A percentile compares a stretch with the other conserved stretches of the same genome.
These are phyloP conservation scores for Boletellus emodensis DNA, from an alignment of 768 basidiomycete species.

Conservation along the genomic window DNA sequence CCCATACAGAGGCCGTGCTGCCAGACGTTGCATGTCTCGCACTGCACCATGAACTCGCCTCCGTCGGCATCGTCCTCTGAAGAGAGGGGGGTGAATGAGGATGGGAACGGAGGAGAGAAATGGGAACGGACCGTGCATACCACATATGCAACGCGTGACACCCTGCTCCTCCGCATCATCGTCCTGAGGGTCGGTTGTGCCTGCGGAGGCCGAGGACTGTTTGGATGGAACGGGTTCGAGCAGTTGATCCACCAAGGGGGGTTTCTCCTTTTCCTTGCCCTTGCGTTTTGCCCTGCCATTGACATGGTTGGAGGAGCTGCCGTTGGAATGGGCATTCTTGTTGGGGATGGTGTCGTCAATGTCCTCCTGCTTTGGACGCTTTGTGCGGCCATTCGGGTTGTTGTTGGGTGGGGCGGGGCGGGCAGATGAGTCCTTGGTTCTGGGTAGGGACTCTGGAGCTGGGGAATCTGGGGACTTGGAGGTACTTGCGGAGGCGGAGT, in stretches of 20 bases:
- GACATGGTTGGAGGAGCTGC: slow-evolving; percentile 26
- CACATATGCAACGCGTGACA: slow-evolving; percentile 83
- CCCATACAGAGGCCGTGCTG: slow-evolving; percentile 98
- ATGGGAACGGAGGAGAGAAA: slow-evolving; percentile 5
- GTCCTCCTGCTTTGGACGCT: slow-evolving; percentile 73
- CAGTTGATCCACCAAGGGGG: slow-evolving; percentile 28
- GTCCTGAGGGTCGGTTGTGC: slow-evolving; percentile 39
- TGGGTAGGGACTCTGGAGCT: slow-evolving; percentile 43
- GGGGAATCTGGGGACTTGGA: slow-evolving; percentile 75
- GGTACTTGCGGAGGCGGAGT: slow-evolving; percentile 60
- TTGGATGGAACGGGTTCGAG: slow-evolving; percentile 27
- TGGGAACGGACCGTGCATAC: slow-evolving; percentile 60
- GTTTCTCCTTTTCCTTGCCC: slow-evolving; percentile 61
- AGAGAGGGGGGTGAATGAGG: slow-evolving; percentile 28
- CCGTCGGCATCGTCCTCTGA: slow-evolving; percentile 75
- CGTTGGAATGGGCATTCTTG: slow-evolving; percentile 41
- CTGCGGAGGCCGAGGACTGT: slow-evolving; percentile 26
- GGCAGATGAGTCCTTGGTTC: slow-evolving; percentile 39
- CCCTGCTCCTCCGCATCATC: slow-evolving; percentile 50
- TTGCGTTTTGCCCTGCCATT: slow-evolving; percentile 58
- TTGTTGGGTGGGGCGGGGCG: slow-evolving; percentile 39
- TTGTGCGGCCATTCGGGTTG: slow-evolving; percentile 41
- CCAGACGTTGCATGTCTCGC: slow-evolving; percentile 96
- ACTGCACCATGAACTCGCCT: slow-evolving; percentile 96
- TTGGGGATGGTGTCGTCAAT: slow-evolving; percentile 51